phyloP scores from a whole-genome alignment of 1,284 basidiomycete genomes.

The Garcileccinum viscosum region DNA sequence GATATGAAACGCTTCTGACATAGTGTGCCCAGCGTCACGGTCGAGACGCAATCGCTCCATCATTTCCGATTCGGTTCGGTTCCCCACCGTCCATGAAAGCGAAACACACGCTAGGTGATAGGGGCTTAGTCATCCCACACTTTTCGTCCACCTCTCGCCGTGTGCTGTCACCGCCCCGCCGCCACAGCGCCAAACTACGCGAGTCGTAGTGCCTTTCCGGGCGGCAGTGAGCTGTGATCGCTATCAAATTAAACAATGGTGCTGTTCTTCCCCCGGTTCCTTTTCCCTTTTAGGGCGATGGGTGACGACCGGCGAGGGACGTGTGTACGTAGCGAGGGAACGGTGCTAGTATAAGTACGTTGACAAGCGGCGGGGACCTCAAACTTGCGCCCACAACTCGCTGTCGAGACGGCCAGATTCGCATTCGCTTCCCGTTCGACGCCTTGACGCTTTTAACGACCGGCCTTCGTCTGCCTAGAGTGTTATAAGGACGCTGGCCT shows the following conservation, averaged over 20 bases:
- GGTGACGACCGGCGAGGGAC: neutral
- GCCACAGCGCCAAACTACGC: conserved; percentile 1
- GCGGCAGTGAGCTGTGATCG: neutral
- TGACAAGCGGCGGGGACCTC: neutral
- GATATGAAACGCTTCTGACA: conserved; percentile 5
- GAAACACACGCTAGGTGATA: neutral
- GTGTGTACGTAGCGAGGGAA: neutral
- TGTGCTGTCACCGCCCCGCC: neutral
- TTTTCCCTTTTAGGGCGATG: neutral
- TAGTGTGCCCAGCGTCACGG: neutral
- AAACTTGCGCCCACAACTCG: neutral
- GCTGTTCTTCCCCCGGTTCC: neutral
- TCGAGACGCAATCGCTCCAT: neutral
- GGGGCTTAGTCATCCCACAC: neutral
- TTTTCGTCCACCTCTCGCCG: neutral
- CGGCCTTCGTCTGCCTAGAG: neutral
- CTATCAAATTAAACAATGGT: neutral
- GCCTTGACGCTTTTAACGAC: neutral
- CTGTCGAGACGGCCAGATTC: neutral
- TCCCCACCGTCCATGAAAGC: neutral
- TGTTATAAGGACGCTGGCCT: neutral
- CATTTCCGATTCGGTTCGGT: neutral
- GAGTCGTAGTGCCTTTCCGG: neutral
- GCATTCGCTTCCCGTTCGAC: neutral
- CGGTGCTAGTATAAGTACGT: neutral